Evolutionary conservation across 768 basidiomycete genomes (phyloP).

Genomic region (Suillus discolor): DNA sequence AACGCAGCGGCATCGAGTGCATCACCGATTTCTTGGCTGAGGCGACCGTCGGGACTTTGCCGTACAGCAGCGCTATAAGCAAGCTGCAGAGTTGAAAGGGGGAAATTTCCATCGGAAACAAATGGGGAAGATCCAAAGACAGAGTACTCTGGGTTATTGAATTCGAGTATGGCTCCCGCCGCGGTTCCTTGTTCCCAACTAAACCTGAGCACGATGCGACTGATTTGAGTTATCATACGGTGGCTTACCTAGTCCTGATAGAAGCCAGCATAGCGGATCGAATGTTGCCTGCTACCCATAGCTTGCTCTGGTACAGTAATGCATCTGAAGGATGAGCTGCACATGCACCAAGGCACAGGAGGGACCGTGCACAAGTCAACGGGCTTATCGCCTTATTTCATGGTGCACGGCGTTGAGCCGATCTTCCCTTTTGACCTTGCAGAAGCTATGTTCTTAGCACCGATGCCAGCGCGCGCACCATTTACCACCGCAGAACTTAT

Average conservation of each 20-base stretch:
- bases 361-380: neutral
- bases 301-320: conserved; percentile 6
- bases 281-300: conserved; percentile 11
- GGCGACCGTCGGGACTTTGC: conserved; percentile 28
- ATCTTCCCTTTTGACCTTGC: no score
- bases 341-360: conserved; percentile 6
- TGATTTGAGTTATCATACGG: neutral
- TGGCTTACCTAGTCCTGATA: conserved; percentile 27
- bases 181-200: conserved; percentile 37
- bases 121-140: conserved; percentile 26
- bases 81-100: conserved; percentile 24
- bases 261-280: conserved; percentile 26
- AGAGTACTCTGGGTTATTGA: conserved; percentile 27
- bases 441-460: no score
- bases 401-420: no score
- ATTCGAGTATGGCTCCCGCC: conserved; percentile 25
- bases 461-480: no score
- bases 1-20: conserved; percentile 29
- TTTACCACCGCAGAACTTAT: no score
- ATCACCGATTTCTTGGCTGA: conserved; percentile 30
- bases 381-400: no score
- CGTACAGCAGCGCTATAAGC: conserved; percentile 30
- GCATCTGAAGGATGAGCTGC: conserved; percentile 1
- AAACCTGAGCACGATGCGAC: neutral
- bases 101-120: conserved; percentile 17